Conservation (phyloP, 179 eudicot species). For the Beta macrorhiza region DNA sequence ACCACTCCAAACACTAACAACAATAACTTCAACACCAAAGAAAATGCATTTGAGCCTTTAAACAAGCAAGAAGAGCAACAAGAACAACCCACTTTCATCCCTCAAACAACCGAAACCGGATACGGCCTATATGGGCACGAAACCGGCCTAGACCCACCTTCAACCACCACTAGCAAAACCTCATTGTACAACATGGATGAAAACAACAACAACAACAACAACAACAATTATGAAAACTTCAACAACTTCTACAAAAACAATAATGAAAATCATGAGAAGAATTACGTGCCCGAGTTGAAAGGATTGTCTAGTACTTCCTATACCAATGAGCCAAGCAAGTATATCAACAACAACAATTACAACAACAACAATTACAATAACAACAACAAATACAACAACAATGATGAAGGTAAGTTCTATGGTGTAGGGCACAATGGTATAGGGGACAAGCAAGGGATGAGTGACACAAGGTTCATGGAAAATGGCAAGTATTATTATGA, state of each 20-base stretch:
- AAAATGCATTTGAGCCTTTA: slow-evolving; percentile 10
- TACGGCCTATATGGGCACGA: slow-evolving; percentile 64
- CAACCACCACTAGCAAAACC: slow-evolving; percentile 36
- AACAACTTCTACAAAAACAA: slow-evolving; percentile 14
- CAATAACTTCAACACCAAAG: slow-evolving; percentile 21
- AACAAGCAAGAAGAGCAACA: slow-evolving; percentile 32
- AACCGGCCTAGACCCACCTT: slow-evolving; percentile 43
- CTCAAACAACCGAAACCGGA: slow-evolving; percentile 37
- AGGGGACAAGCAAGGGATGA: slow-evolving; percentile 53
- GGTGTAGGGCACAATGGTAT: slow-evolving; percentile 24
- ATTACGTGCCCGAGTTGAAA: slow-evolving; percentile 18
- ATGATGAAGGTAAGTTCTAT: slow-evolving; percentile 11
- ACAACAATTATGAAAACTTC: slow-evolving; percentile 17
- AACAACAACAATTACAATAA: slow-evolving; percentile 11
- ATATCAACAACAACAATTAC: slow-evolving; percentile 19
- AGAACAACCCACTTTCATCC: slow-evolving; percentile 48
- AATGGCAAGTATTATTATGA: slow-evolving; percentile 44
- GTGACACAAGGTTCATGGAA: slow-evolving; percentile 43
- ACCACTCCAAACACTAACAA: slow-evolving; percentile 26
- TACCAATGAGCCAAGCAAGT: neutral
- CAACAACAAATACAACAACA: slow-evolving; percentile 13
- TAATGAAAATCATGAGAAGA: slow-evolving; percentile 19
- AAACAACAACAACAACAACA: slow-evolving; percentile 10
- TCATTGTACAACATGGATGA: slow-evolving; percentile 21
- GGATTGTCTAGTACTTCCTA: slow-evolving; percentile 17